Evolutionary conservation across 495 filamentous ascomycete species (phyloP).

Genomic region (Daldinia loculata): DNA sequence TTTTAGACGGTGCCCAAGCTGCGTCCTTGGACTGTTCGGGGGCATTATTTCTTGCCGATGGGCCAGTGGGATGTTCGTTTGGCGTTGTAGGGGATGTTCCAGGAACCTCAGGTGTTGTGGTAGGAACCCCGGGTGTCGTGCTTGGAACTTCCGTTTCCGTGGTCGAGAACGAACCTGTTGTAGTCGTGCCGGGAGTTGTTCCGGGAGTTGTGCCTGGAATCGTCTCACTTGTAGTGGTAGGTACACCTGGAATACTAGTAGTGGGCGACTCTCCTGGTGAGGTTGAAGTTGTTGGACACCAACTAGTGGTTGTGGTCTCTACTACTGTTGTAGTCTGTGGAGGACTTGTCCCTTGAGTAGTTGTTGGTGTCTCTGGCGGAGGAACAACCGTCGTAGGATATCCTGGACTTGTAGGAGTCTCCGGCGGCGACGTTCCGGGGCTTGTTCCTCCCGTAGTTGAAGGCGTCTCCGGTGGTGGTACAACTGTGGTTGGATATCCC

Average conservation of each 20-base stretch:
- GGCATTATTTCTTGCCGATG: background rate
- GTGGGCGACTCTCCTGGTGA: background rate
- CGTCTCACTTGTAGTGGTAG: background rate
- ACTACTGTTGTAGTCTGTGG: too few relatives aligned
- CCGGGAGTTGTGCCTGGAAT: background rate
- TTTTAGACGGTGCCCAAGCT: slow-evolving; percentile 3
- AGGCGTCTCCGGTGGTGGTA: slow-evolving; percentile 3
- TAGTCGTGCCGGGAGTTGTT: background rate
- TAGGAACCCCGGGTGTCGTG: background rate
- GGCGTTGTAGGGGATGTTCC: background rate
- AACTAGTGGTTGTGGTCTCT: too few relatives aligned
- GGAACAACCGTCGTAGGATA: slow-evolving; percentile 6
- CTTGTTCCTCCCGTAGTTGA: background rate
- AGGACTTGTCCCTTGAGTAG: too few relatives aligned
- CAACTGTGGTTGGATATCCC: slow-evolving; percentile 3
- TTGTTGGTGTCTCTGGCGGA: background rate
- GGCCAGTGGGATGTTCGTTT: slow-evolving; percentile 3
- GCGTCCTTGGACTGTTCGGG: background rate
- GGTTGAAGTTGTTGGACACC: too few relatives aligned
- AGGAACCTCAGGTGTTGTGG: background rate
- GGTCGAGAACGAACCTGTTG: background rate
- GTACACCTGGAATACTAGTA: background rate
- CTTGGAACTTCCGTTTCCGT: background rate
- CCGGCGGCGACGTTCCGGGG: background rate
- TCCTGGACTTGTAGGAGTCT: slow-evolving; percentile 2